phyloP scores from a whole-genome alignment of 805 yeast species.

The Yarrowia sp. region DNA sequence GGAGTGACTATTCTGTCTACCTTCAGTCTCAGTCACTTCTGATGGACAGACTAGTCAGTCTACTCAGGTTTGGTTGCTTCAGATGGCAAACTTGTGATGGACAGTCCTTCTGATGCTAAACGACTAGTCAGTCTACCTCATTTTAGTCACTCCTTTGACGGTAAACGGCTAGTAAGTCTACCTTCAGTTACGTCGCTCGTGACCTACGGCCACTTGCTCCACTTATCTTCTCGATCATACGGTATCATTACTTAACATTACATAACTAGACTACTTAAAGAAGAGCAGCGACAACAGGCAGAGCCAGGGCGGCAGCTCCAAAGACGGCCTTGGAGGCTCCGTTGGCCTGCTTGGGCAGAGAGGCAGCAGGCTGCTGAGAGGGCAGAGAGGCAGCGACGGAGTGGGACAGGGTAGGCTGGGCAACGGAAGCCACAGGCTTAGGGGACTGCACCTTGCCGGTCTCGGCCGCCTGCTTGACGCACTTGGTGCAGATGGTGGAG shows the following conservation, averaged over 20 bases:
- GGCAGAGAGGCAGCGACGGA: not conserved
- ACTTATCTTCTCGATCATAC: too few species aligned
- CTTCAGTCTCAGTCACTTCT: too few species aligned
- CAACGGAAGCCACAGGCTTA: not conserved
- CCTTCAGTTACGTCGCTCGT: too few species aligned
- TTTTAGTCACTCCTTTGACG: too few species aligned
- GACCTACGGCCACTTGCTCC: too few species aligned
- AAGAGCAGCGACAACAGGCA: not conserved
- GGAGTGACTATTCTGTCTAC: too few species aligned
- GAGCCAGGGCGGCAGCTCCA: not conserved
- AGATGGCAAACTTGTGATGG: too few species aligned
- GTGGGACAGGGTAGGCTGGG: not conserved
- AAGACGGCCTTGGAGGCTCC: not conserved
- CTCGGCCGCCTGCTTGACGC: not conserved
- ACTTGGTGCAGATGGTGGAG: conserved; percentile 2
- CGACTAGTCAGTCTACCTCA: too few species aligned
- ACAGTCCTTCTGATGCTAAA: too few species aligned
- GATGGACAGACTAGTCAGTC: too few species aligned
- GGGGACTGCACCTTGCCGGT: not conserved
- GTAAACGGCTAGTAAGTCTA: too few species aligned
- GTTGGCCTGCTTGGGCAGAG: conserved; percentile 11
- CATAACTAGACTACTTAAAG: not conserved
- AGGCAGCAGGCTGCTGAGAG: not conserved
- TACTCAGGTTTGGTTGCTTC: too few species aligned
- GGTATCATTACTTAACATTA: conserved; percentile 5